These are phyloP conservation scores for Chlamydomonas eustigma DNA, from an alignment of 139 green algal species.

Conservation along the genomic window DNA sequence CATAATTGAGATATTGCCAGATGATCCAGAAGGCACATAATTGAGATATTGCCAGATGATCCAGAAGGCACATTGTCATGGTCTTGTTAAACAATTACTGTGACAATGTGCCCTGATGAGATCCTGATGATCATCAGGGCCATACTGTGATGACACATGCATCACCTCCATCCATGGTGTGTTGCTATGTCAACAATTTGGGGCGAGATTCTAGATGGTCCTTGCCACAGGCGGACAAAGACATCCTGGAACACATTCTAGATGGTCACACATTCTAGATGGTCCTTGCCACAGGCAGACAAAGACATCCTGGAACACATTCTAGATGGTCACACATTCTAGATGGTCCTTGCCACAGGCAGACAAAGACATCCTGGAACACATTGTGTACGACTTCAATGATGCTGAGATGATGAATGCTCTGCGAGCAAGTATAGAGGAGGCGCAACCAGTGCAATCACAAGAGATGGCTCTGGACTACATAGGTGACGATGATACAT, in stretches of 20 bases:
- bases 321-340: not conserved
- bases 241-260: conserved; percentile 87
- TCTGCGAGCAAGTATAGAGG: conserved; percentile 89
- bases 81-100: no score
- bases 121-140: no score
- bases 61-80: no score
- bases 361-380: conserved; percentile 83
- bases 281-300: conserved; percentile 48
- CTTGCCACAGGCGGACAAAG: conserved; percentile 9
- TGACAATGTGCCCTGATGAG: no score
- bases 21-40: no score
- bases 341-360: conserved; percentile 26
- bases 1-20: no score
- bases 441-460: conserved; percentile 85
- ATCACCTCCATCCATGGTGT: no score
- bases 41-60: no score
- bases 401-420: conserved; percentile 93
- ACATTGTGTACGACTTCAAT: conserved; percentile 84
- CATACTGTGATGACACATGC: no score
- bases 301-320: not conserved
- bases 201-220: no score
- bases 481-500: no score
- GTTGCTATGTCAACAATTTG: conserved; percentile 1
- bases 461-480: conserved; percentile 93
- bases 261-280: conserved; percentile 55